Evolutionary conservation across 768 basidiomycete genomes (phyloP), one percentile per base, ranked within the genome.

Genomic region (Coprinellus aureogranulatus): DNA sequence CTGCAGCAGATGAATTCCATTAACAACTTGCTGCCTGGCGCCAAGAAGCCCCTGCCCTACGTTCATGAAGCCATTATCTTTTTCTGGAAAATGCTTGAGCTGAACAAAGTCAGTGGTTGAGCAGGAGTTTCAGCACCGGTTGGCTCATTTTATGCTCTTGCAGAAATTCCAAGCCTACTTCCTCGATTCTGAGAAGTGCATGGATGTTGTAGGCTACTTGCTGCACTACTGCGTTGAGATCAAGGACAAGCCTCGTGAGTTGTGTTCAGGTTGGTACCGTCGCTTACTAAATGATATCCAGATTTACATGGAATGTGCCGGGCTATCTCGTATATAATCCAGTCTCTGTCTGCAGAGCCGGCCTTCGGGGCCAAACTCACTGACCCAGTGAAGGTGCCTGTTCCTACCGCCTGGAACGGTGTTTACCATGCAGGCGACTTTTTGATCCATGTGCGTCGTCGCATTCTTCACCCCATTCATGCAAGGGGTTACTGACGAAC

Each of bases 291-390:
- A 42, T 34, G 34, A 2, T 39, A 11, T 14, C 23, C 64, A 94
- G 94, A 94, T 63, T 90, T 95, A 74, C 91, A 96, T 62, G 94
- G 94, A 0, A 75, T 97, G 10, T 90, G 94, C 65, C 84, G 96
- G 57, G 87, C 91, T 4, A 75, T 95, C 30, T 93, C 93, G 3
- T 98, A 96, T 70, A 88, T 97, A 59, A 76, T 98, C 4, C 97
- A 98, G 67, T 88, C 90, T 2, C 72, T 99, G 34, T 95, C 94
- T 2, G 88, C 94, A 0, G 93, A 97, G 63, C 78, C 82, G 28
- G 76, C 81, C 0, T 96, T 98, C 65, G 91, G 89, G 1, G 63
- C 71, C n/a, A 83, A 84, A 54, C 74, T 97, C 34, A 77, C 79
- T n/a, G 78, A 75, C 48, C 84, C 87, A 2, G 74, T 92, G 42